A percentile compares a stretch with the other conserved stretches of the same genome.
phyloP scores from a whole-genome alignment of 163 green algal species.

The Coccomyxa subellipsoidea region DNA sequence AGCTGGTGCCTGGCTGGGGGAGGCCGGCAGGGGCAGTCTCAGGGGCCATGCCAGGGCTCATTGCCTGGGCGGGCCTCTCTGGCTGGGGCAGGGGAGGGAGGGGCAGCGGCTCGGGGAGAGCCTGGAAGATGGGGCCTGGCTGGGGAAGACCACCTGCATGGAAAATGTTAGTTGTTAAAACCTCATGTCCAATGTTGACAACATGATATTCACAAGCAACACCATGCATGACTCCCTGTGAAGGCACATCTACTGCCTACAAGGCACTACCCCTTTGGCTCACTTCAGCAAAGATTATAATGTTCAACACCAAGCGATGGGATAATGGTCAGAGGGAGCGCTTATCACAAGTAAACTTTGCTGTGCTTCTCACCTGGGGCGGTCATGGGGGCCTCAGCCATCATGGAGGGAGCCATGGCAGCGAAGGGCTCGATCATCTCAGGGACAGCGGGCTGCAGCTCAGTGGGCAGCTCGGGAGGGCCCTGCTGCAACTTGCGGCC shows the following conservation, averaged over 20 bases:
- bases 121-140: constrained; percentile 6
- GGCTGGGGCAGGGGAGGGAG: neutral
- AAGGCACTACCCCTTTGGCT: too few relatives aligned
- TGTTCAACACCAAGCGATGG: too few relatives aligned
- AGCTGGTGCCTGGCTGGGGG: neutral
- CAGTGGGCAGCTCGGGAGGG: neutral
- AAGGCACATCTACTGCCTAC: too few relatives aligned
- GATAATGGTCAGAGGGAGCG: too few relatives aligned
- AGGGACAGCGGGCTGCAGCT: neutral
- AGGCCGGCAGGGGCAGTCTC: neutral
- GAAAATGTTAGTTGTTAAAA: neutral
- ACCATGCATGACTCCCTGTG: too few relatives aligned
- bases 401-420: neutral
- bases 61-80: neutral
- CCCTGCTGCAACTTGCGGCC: neutral
- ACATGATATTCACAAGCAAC: too few relatives aligned
- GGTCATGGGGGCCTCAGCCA: neutral
- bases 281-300: too few relatives aligned
- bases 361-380: neutral
- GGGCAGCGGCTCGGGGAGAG: neutral
- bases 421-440: neutral
- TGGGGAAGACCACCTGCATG: neutral
- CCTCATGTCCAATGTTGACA: too few relatives aligned
- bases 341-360: too few relatives aligned
- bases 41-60: neutral